phyloP scores from a whole-genome alignment of 257 asterid genomes.

The Rauvolfia tetraphylla region DNA sequence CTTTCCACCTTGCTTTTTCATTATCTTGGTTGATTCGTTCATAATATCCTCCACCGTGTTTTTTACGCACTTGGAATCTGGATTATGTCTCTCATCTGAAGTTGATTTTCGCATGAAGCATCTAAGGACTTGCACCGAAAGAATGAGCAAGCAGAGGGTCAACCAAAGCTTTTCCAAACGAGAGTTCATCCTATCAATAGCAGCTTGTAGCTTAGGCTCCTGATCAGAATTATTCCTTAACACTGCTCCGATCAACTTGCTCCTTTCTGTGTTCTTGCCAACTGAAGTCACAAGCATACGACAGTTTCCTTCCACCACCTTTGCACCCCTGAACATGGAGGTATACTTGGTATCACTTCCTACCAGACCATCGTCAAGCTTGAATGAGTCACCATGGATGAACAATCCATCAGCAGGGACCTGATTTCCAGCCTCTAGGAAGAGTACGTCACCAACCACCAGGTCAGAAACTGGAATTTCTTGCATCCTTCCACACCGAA shows the following conservation, averaged over 20 bases:
- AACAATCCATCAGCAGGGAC: constrained; percentile 48
- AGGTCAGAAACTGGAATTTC: constrained; percentile 25
- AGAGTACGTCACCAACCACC: constrained; percentile 43
- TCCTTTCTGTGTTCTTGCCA: constrained; percentile 38
- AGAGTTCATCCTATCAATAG: constrained; percentile 25
- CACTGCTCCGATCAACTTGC: constrained; percentile 15
- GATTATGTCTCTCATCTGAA: constrained; percentile 10
- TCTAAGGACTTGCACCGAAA: constrained; percentile 29
- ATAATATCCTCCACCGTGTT: constrained; percentile 34
- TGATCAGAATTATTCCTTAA: neutral
- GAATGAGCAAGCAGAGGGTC: constrained; percentile 30
- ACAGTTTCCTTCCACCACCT: constrained; percentile 27
- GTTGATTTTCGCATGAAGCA: constrained; percentile 28
- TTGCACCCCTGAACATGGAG: constrained; percentile 21
- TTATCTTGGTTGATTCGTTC: constrained; percentile 28
- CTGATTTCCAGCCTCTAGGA: constrained; percentile 23
- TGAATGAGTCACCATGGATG: constrained; percentile 14
- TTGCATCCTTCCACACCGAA: constrained; percentile 21
- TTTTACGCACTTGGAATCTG: constrained; percentile 30
- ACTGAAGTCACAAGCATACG: constrained; percentile 38
- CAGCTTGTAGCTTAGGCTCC: constrained; percentile 14
- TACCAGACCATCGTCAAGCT: constrained; percentile 13
- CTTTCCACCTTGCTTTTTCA: constrained; percentile 24
- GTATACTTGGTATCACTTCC: neutral
- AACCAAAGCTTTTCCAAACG: constrained; percentile 33